These are phyloP conservation scores for Salvia miltiorrhiza DNA, from an alignment of 257 asterid species.

Conservation along the genomic window DNA sequence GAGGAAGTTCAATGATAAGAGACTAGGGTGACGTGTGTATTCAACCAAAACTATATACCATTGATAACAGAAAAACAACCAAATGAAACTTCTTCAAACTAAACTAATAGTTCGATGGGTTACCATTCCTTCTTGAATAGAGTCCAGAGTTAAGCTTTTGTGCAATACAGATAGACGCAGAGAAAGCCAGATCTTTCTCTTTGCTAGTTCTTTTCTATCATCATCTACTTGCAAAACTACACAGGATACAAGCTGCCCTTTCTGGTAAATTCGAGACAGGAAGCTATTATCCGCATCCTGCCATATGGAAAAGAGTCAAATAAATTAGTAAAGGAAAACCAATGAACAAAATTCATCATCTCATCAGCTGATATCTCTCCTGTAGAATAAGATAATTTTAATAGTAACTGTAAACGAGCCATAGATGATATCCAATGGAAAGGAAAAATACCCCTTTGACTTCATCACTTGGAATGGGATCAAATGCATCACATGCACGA, in stretches of 20 bases:
- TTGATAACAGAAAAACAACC: neutral
- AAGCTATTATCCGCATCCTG: conserved; percentile 49
- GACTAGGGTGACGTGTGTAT: neutral
- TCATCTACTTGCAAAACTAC: conserved; percentile 74
- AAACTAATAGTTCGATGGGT: neutral
- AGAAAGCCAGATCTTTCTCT: conserved; percentile 93
- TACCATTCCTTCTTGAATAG: conserved; percentile 97
- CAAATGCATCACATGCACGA: conserved; percentile 84
- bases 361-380: neutral
- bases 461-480: conserved; percentile 41
- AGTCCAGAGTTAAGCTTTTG: conserved; percentile 67
- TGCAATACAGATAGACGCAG: conserved; percentile 68
- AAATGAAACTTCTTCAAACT: conserved; percentile 13
- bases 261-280: conserved; percentile 65
- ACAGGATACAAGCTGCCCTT: conserved; percentile 90
- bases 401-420: conserved; percentile 7
- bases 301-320: conserved; percentile 25
- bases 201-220: conserved; percentile 73
- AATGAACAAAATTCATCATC: neutral
- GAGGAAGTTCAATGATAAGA: neutral
- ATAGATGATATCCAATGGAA: conserved; percentile 2
- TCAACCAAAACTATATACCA: neutral
- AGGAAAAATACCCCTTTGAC: conserved; percentile 36
- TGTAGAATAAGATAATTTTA: neutral
- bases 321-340: neutral